These are phyloP conservation scores for Pestalotiopsis sp. DNA, from an alignment of 2,329 filamentous ascomycete genomes.

Conservation along the genomic window DNA sequence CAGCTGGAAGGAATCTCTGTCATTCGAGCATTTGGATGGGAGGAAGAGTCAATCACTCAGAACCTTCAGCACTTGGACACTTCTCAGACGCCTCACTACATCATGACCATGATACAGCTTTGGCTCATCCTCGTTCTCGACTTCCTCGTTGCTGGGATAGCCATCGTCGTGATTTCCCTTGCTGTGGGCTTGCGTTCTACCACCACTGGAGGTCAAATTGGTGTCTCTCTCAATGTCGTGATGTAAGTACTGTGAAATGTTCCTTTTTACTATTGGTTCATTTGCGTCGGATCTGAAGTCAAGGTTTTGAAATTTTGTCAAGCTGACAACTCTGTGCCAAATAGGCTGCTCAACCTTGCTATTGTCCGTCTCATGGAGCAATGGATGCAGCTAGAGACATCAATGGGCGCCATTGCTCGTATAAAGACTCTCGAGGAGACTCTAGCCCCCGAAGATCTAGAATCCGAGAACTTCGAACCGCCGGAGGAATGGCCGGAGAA, in stretches of 20 bases:
- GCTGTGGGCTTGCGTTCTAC: conserved; percentile 28
- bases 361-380: conserved; percentile 23
- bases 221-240: conserved; percentile 25
- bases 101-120: conserved; percentile 49
- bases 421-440: conserved; percentile 21
- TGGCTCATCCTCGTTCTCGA: conserved; percentile 53
- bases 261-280: background rate
- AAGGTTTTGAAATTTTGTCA: background rate
- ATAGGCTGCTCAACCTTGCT: conserved; percentile 12
- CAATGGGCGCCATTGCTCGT: conserved; percentile 24
- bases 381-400: conserved; percentile 29
- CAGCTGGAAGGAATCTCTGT: conserved; percentile 5
- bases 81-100: conserved; percentile 24
- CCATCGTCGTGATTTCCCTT: conserved; percentile 41
- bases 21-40: conserved; percentile 2
- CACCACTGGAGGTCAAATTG: conserved; percentile 22
- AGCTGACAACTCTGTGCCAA: background rate
- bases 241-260: conserved; percentile 13
- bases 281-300: background rate
- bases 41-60: background rate
- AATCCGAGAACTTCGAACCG: conserved; percentile 4
- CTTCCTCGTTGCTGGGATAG: conserved; percentile 44
- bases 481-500: conserved; percentile 21
- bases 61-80: background rate
- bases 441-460: conserved; percentile 20